Percentiles rank a stretch among this genome's conserved stretches.
Conservation (phyloP, 2,329 filamentous ascomycete species). For the Calonectria henricotiae region DNA sequence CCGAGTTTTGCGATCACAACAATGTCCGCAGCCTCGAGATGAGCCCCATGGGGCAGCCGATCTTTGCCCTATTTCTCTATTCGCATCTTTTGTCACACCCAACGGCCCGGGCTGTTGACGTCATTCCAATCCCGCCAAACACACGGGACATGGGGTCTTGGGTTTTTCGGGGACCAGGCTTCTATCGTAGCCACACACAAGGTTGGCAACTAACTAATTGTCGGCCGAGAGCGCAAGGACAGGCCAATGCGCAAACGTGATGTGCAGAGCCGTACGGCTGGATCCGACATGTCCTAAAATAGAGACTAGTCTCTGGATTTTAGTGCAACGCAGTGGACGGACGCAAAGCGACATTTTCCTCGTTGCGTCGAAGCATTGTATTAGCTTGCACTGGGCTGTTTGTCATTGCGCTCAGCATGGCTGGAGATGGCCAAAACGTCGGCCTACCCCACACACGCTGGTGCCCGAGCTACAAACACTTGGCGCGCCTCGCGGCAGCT, state of each 20-base stretch:
- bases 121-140: background rate
- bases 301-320: background rate
- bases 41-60: constrained; percentile 1
- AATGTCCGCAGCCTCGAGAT: background rate
- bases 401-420: background rate
- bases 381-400: background rate
- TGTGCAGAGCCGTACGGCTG: background rate
- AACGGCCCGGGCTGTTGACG: background rate
- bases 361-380: background rate
- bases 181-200: background rate
- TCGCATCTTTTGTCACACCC: background rate
- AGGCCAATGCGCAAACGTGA: constrained; percentile 12
- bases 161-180: background rate
- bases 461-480: background rate
- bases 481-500: constrained; percentile 12
- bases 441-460: background rate
- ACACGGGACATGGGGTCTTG: background rate
- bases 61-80: background rate
- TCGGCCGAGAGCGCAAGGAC: background rate
- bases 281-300: constrained; percentile 6
- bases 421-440: background rate
- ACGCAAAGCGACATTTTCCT: background rate
- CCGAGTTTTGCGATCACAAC: background rate
- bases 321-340: background rate
- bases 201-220: background rate